A percentile compares a stretch with the other conserved stretches of the same genome.
phyloP scores from a whole-genome alignment of 73 alveolate species.

The Durusdinium trenchii region DNA sequence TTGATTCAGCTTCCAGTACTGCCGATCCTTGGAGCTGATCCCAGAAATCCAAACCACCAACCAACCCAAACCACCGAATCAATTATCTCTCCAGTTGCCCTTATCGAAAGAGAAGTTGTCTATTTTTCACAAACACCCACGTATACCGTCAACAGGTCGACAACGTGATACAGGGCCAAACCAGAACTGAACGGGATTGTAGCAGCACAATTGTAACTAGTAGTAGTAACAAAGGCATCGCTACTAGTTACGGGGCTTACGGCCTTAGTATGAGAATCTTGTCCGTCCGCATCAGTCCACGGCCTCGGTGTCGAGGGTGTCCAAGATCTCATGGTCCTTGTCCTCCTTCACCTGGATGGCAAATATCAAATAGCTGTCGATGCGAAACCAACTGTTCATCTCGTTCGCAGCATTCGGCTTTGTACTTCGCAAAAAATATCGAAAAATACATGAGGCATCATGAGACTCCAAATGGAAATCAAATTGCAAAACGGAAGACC shows the following conservation, averaged over 20 bases:
- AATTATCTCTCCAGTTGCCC: no score
- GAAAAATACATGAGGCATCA: neutral
- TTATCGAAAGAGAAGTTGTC: no score
- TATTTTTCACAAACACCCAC: no score
- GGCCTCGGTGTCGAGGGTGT: conserved; percentile 77
- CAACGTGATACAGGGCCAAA: no score
- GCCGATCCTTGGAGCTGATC: no score
- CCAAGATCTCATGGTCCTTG: conserved; percentile 78
- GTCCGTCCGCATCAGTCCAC: neutral
- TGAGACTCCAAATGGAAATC: neutral
- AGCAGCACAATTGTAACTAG: no score
- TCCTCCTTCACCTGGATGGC: conserved; percentile 66
- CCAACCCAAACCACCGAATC: no score
- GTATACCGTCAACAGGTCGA: no score
- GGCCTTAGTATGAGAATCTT: neutral
- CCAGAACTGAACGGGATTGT: neutral
- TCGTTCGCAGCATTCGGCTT: neutral
- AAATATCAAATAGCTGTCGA: neutral
- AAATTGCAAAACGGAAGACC: neutral
- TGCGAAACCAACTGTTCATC: neutral
- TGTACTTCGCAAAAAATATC: neutral
- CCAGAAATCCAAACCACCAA: no score
- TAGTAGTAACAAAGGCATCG: neutral
- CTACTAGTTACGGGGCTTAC: neutral
- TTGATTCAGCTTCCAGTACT: no score